Evolutionary conservation across 192 early-diverging fungal genomes (phyloP), one percentile per base, ranked within the genome.

Genomic region (Umbelopsis ramanniana): DNA sequence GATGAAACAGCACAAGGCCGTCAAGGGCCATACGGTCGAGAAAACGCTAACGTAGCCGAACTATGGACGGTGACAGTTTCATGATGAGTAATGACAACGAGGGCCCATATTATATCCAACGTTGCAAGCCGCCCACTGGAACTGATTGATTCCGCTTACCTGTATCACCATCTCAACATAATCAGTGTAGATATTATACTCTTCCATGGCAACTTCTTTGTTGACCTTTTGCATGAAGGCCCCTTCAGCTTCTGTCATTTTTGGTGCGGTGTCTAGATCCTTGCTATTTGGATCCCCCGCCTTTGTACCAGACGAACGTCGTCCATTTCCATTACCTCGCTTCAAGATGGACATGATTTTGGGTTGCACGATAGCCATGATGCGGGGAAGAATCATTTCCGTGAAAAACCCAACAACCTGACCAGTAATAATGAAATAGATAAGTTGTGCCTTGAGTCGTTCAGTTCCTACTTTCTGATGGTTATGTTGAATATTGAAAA

Each of bases 91-190:
- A 29, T 29, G 29, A 29, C 29, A 29, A 29, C 29, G 29, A 29
- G 1, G 29, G 29, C 29, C 29, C 29, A 29, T 29, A 29, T 29
- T 29, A 29, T 29, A 7, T 43, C 40, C 40, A 43, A 11, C 6
- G 1, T 43, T 43, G 1, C 40, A 2, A 4, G 29, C 29, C 11
- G 40, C 8, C 40, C 40, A 6, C 40, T 43, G 38, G 38, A 2
- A 12, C 11, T 43, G 40, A 12, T 43, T 43, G 6, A n/a, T n/a
- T n/a, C n/a, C 8, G 15, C 71, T 60, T 79, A 91, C 87, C 87
- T 97, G 96, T 71, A 91, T 89, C 68, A 91, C 89, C 93, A 98
- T 94, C 78, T 98, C 96, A 40, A 90, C 88, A 76, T 97, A 97
- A 76, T 98, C 96, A 63, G 87, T 88, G 66, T 92, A 95, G 55